phyloP scores from a whole-genome alignment of 148 eudicot genomes.

The Polygonum aviculare region DNA sequence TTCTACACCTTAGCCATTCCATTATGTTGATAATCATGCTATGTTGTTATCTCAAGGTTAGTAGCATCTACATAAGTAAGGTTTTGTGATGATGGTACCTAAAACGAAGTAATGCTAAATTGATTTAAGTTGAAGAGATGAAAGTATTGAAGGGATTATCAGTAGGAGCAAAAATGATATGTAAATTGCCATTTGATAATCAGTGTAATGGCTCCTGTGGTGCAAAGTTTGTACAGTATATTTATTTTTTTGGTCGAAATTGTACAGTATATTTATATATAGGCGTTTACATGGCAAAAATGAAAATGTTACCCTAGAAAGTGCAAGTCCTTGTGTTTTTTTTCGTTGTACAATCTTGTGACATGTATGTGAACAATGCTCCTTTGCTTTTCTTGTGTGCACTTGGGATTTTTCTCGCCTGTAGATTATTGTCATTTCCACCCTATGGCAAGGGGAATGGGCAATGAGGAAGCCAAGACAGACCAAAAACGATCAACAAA shows the following conservation, averaged over 20 bases:
- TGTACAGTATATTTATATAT: neutral
- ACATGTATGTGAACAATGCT: neutral
- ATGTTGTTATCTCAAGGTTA: neutral
- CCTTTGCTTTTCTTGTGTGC: neutral
- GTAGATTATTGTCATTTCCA: neutral
- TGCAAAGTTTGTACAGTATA: neutral
- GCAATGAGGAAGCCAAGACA: too few relatives aligned
- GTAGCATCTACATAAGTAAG: neutral
- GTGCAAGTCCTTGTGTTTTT: neutral
- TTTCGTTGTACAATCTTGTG: neutral
- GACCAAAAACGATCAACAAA: too few relatives aligned
- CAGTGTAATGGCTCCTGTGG: neutral
- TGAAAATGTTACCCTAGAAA: neutral
- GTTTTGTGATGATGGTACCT: neutral
- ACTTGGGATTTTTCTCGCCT: neutral
- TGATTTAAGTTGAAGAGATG: neutral
- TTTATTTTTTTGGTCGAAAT: too few relatives aligned
- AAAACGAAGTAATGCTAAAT: neutral
- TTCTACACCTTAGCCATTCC: slow-evolving; percentile 38
- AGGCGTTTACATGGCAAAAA: neutral
- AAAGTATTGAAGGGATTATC: neutral
- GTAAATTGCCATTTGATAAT: neutral
- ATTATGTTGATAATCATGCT: slow-evolving; percentile 17
- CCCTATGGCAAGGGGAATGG: too few relatives aligned
- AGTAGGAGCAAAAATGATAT: neutral